phyloP scores from a whole-genome alignment of 352 stramenopile species.

The Phytopythium oedochilum region DNA sequence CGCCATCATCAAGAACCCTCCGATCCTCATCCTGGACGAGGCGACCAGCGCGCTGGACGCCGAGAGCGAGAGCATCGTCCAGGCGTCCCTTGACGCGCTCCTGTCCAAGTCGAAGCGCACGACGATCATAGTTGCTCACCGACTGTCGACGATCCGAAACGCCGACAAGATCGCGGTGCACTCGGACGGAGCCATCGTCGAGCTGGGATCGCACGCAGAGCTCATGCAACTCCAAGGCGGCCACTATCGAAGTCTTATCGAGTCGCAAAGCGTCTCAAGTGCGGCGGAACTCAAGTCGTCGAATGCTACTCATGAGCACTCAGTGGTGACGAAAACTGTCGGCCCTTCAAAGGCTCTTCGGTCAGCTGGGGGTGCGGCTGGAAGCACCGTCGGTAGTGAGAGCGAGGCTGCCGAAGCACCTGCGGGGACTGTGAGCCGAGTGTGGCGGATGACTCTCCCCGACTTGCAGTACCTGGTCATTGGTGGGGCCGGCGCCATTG shows the following conservation, averaged over 20 bases:
- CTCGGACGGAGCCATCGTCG: conserved; percentile 59
- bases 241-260: conserved; percentile 29
- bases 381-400: no score
- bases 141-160: conserved; percentile 71
- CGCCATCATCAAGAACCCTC: conserved; percentile 82
- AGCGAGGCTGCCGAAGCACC: not conserved
- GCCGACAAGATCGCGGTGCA: conserved; percentile 80
- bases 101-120: conserved; percentile 59
- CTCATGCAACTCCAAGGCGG: conserved; percentile 52
- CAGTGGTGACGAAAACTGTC: not conserved
- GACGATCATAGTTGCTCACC: conserved; percentile 82
- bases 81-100: conserved; percentile 82
- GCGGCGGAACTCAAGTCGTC: not conserved
- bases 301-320: not conserved
- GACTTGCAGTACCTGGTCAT: conserved; percentile 22
- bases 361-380: no score
- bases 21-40: conserved; percentile 84
- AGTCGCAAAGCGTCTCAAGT: conserved; percentile 19
- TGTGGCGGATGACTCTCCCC: conserved; percentile 25
- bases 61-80: conserved; percentile 82
- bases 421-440: conserved; percentile 23
- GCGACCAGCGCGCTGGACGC: conserved; percentile 75
- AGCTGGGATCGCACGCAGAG: conserved; percentile 75
- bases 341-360: no score
- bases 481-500: conserved; percentile 14